These are phyloP conservation scores for Sporothrix inflata DNA, from an alignment of 2,329 filamentous ascomycete species.

Conservation along the genomic window DNA sequence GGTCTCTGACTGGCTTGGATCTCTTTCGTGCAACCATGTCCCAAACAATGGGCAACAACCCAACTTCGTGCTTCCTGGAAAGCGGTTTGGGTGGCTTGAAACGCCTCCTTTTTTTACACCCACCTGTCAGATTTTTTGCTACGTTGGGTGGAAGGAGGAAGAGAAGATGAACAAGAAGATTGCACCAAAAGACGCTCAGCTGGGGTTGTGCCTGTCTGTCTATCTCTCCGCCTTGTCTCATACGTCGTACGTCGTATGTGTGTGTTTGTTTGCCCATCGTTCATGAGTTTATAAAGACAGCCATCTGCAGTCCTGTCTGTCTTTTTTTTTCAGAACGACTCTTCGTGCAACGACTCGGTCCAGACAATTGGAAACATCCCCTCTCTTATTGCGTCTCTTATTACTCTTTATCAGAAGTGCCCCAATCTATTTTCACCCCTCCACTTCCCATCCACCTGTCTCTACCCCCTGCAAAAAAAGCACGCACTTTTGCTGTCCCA, in stretches of 20 bases:
- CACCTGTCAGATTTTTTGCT: too few species aligned
- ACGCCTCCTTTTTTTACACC: not conserved
- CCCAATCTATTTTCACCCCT: not conserved
- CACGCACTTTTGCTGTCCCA: not conserved
- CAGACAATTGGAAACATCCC: not conserved
- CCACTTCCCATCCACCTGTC: not conserved
- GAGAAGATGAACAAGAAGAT: not conserved
- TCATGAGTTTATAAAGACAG: not conserved
- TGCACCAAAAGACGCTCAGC: not conserved
- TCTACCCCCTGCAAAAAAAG: not conserved
- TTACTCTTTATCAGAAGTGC: not conserved
- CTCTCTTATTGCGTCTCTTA: not conserved
- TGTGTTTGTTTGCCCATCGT: not conserved
- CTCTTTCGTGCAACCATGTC: constrained; percentile 2
- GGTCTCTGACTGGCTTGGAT: not conserved
- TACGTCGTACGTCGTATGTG: too few species aligned
- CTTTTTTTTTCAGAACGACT: not conserved
- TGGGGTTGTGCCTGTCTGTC: not conserved
- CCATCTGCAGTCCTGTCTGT: not conserved
- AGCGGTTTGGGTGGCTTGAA: constrained; percentile 13
- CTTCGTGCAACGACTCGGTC: not conserved
- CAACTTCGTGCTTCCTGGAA: not conserved
- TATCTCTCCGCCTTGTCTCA: not conserved
- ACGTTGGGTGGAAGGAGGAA: not conserved
- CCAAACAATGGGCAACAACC: not conserved